Percentiles rank a stretch among this genome's conserved stretches.
Evolutionary conservation across 2,329 filamentous ascomycete species (phyloP).

Genomic region (Fusarium anthophilum): DNA sequence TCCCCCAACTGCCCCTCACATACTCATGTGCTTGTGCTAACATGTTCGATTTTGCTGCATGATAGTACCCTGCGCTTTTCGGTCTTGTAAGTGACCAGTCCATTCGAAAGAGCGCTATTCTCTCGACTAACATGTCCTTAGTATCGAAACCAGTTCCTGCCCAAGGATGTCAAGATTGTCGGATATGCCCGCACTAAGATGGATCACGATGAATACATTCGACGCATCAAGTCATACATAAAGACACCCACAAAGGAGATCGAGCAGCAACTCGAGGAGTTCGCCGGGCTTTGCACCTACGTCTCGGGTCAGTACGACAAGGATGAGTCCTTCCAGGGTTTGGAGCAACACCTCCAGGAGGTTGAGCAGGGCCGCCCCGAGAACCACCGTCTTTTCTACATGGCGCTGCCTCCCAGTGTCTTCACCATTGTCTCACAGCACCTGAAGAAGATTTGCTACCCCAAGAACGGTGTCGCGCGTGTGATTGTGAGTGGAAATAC

Average conservation of each 20-base stretch:
- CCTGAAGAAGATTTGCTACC: slow-evolving; percentile 97
- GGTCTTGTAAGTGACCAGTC: slow-evolving; percentile 78
- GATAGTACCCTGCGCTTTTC: slow-evolving; percentile 93
- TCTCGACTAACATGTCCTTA: slow-evolving; percentile 50
- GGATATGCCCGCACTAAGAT: slow-evolving; percentile 99
- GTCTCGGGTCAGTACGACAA: slow-evolving; percentile 98
- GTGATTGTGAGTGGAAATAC: slow-evolving; percentile 75
- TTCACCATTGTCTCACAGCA: slow-evolving; percentile 98
- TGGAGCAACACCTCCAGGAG: slow-evolving; percentile 86
- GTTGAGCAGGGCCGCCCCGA: slow-evolving; percentile 85
- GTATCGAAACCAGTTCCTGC: slow-evolving; percentile 99
- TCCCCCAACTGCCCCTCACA: slow-evolving; percentile 21
- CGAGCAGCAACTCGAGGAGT: slow-evolving; percentile 93
- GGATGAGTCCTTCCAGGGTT: slow-evolving; percentile 89
- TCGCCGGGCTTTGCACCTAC: slow-evolving; percentile 89
- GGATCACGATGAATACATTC: slow-evolving; percentile 95
- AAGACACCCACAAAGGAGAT: slow-evolving; percentile 98
- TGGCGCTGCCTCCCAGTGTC: slow-evolving; percentile 96
- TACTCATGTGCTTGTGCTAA: slow-evolving; percentile 31
- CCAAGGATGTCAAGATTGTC: slow-evolving; percentile 94
- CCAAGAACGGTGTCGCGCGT: slow-evolving; percentile 86
- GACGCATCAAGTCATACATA: slow-evolving; percentile 96
- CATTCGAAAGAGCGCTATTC: neutral
- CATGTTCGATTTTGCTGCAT: slow-evolving; percentile 28
- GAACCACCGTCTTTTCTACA: slow-evolving; percentile 96